Base-by-base conservation (phyloP, 2,329 filamentous ascomycete species). In the Fusarium incarnatum region DNA sequence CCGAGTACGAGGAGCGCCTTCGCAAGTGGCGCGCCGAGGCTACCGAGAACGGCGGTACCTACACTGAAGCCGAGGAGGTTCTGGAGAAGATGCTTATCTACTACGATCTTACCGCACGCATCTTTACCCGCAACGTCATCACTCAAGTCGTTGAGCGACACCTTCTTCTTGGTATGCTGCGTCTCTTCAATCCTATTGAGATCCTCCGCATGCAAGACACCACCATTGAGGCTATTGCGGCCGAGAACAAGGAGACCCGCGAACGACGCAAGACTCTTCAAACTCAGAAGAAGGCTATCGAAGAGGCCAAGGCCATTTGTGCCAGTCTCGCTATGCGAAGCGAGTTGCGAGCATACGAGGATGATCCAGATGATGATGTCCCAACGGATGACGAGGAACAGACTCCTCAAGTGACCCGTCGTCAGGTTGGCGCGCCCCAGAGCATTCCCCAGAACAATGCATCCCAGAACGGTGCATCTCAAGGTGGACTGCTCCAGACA, bases 11-110 rank as follows among this genome's bases (percentile, higher is more conserved):
- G 72, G 83, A 85, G 22, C 83, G 84, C 2, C 79, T 86, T 53
- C 77, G 81, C 28, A 81, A 77, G 58, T 86, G 84, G 84, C 83
- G 85, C 8, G 77, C 77, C 0, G 77, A 81, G 9, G 76, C 79
- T 1, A 81, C 81, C 1, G 77, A 81, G 64, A 81, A 85, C 9
- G 84, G 83, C 1, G 82, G 81, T 27, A 80, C 79, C 0, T 86
- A 84, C 69, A 83, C 81, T 4, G 84, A 86, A 60, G 84, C 85
- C 0, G 83, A 86, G 62, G 84, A 86, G 73, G 84, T 86, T 0
- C 71, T 86, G 27, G 85, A 86, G 75, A 86, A 86, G 79, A 86
- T 86, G 85, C 78, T 86, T 55, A 86, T 86, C 65, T 86, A 85
- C 77, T 86, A 86, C 66, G 84, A 86, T 41, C 80, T 86, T 11